Percentiles rank a stretch among this genome's conserved stretches.
phyloP scores from a whole-genome alignment of 345 rosid species.

The Rubroshorea leprosula region DNA sequence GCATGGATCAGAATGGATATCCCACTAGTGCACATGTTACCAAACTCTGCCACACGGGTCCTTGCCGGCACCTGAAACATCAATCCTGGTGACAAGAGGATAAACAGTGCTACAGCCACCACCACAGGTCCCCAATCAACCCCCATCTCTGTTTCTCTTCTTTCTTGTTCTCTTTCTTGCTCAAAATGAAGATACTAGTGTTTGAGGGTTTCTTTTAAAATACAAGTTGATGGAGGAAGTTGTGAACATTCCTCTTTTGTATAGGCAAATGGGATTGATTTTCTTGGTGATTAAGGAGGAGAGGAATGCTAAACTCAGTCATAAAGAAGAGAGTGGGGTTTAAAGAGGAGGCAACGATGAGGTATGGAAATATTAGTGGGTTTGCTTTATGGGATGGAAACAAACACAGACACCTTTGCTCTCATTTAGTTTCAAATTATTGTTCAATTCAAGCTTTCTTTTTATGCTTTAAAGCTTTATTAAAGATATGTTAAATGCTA shows the following conservation, averaged over 20 bases:
- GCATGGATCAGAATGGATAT: conserved; percentile 85
- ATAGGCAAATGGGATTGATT: conserved; percentile 9
- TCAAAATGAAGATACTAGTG: background rate
- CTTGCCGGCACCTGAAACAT: conserved; percentile 82
- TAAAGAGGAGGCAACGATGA: conserved; percentile 36
- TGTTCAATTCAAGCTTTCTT: conserved; percentile 24
- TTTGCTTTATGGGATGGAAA: conserved; percentile 39
- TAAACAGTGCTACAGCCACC: conserved; percentile 64
- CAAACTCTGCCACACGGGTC: conserved; percentile 71
- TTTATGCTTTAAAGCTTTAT: conserved; percentile 24
- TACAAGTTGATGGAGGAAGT: background rate
- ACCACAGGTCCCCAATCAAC: conserved; percentile 90
- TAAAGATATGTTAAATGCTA: conserved; percentile 15
- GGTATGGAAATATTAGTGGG: conserved; percentile 38
- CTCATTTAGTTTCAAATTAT: conserved; percentile 18
- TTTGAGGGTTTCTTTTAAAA: background rate
- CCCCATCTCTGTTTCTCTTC: conserved; percentile 29
- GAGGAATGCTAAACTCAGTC: conserved; percentile 46
- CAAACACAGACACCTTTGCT: conserved; percentile 9
- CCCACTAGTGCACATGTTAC: conserved; percentile 92
- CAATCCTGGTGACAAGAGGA: conserved; percentile 86
- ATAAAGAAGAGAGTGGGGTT: conserved; percentile 25
- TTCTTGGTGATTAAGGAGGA: conserved; percentile 51
- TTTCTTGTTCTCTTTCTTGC: background rate
- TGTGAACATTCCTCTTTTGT: conserved; percentile 18